Percentiles rank a stretch among this genome's conserved stretches.
phyloP scores from a whole-genome alignment of 2,329 filamentous ascomycete genomes.

The Fusarium transvaalense region DNA sequence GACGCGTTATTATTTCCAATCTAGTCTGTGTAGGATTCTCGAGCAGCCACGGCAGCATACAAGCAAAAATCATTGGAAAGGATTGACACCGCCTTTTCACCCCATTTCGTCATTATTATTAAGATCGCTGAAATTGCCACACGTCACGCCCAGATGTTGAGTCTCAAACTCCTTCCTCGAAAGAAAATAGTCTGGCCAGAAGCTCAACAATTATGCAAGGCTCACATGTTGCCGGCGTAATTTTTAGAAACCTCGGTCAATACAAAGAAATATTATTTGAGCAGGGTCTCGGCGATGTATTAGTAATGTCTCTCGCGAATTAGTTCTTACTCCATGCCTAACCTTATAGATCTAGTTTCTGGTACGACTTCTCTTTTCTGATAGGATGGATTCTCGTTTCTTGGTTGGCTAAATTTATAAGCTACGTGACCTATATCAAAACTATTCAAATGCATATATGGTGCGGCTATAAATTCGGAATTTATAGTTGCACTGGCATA shows the following conservation, averaged over 20 bases:
- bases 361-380: no score
- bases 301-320: no score
- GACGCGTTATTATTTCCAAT: no score
- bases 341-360: no score
- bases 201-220: rapidly evolving
- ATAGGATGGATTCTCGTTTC: no score
- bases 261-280: background rate
- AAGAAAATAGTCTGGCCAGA: background rate
- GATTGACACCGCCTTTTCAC: background rate
- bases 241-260: background rate
- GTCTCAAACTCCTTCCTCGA: background rate
- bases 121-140: no score
- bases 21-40: no score
- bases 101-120: background rate
- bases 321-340: background rate
- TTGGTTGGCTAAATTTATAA: no score
- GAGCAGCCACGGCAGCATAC: background rate
- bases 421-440: no score
- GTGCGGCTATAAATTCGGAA: no score
- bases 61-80: background rate
- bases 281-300: background rate
- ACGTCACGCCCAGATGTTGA: background rate
- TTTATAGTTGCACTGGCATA: no score
- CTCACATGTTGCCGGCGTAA: background rate
- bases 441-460: no score